phyloP scores from a whole-genome alignment of 2,329 filamentous ascomycete genomes.

The Coniosporium tulheliwenetii region DNA sequence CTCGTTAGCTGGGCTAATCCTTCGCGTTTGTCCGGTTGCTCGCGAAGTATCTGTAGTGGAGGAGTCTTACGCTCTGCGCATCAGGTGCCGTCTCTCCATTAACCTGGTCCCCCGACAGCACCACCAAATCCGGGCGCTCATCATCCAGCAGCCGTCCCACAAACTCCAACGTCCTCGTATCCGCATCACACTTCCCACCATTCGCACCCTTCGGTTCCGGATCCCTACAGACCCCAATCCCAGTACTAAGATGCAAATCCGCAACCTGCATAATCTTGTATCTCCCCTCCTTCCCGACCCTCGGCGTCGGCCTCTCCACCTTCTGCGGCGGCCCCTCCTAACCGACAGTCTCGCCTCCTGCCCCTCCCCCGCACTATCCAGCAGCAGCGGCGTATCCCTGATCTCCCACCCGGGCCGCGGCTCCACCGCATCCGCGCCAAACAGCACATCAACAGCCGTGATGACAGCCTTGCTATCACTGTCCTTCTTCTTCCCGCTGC shows the following conservation, averaged over 20 bases:
- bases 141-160: conserved; percentile 70
- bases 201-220: conserved; percentile 60
- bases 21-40: no score
- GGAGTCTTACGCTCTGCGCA: conserved; percentile 54
- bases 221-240: conserved; percentile 71
- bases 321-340: conserved; percentile 49
- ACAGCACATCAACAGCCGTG: conserved; percentile 73
- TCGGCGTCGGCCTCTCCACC: conserved; percentile 52
- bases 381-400: conserved; percentile 54
- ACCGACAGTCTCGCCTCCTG: conserved; percentile 64
- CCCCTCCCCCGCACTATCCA: conserved; percentile 46
- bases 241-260: conserved; percentile 89
- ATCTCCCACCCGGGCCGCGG: conserved; percentile 75
- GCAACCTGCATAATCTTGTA: conserved; percentile 97
- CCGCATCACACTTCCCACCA: conserved; percentile 73
- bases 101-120: conserved; percentile 86
- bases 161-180: conserved; percentile 83
- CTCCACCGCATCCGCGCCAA: conserved; percentile 82
- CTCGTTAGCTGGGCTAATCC: no score
- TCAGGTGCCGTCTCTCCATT: conserved; percentile 89
- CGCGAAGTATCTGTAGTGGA: no score
- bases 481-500: conserved; percentile 54
- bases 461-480: conserved; percentile 61
- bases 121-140: conserved; percentile 83
- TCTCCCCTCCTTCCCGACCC: conserved; percentile 74